phyloP scores from a whole-genome alignment of 352 stramenopile species.

The Globisporangium viniferum region DNA sequence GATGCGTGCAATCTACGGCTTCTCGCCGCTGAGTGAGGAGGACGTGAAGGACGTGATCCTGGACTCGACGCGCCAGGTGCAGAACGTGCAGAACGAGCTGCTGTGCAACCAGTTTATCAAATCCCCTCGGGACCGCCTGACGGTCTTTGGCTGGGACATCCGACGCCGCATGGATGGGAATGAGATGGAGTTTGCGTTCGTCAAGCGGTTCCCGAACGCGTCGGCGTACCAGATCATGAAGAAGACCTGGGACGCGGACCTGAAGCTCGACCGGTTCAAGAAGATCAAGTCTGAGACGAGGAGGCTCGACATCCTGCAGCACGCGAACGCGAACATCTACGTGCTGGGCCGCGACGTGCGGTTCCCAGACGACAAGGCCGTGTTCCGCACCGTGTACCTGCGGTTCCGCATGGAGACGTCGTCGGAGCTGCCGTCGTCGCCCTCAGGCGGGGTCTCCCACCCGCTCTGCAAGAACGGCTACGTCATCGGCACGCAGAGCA shows the following conservation, averaged over 20 bases:
- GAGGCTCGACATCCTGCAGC: conserved; percentile 46
- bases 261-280: conserved; percentile 30
- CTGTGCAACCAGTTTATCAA: conserved; percentile 21
- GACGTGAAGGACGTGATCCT: conserved; percentile 36
- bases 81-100: conserved; percentile 30
- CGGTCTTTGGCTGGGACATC: conserved; percentile 42
- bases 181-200: conserved; percentile 40
- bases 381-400: conserved; percentile 48
- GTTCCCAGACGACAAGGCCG: conserved; percentile 29
- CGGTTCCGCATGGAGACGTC: conserved; percentile 41
- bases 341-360: conserved; percentile 45
- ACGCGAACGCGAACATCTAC: conserved; percentile 33
- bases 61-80: conserved; percentile 31
- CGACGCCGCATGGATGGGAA: conserved; percentile 26
- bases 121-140: conserved; percentile 21
- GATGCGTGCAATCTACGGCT: conserved; percentile 36
- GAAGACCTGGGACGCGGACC: conserved; percentile 41
- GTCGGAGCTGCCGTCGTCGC: conserved; percentile 18
- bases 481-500: conserved; percentile 43
- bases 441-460: conserved; percentile 11
- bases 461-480: conserved; percentile 35
- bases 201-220: conserved; percentile 36
- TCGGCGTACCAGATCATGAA: conserved; percentile 29
- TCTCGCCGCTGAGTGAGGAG: conserved; percentile 28
- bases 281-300: conserved; percentile 49